phyloP scores from a whole-genome alignment of 106 monocot genomes.

The Chionographis japonica region DNA sequence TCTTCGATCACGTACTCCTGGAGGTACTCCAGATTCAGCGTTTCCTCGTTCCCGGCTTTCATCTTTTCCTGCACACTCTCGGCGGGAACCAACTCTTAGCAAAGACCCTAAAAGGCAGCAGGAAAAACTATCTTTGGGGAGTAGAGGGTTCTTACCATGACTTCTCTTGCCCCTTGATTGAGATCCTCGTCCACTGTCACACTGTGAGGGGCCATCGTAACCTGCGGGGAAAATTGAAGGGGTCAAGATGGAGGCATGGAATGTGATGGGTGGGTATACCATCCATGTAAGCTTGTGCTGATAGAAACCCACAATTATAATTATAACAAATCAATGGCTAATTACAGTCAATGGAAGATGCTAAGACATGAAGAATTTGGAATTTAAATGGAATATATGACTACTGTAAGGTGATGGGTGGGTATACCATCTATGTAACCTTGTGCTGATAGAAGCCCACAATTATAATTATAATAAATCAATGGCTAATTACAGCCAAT shows the following conservation, averaged over 20 bases:
- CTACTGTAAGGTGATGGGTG: too few species aligned
- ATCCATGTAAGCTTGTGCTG: too few species aligned
- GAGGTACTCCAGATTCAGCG: slow-evolving; percentile 35
- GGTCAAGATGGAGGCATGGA: too few species aligned
- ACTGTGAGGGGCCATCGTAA: slow-evolving; percentile 46
- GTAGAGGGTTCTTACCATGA: slow-evolving; percentile 32
- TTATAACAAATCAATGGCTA: too few species aligned
- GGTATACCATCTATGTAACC: too few species aligned
- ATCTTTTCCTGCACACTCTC: slow-evolving; percentile 43
- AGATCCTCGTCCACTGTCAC: slow-evolving; percentile 86
- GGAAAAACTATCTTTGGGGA: not conserved
- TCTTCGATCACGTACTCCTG: slow-evolving; percentile 61
- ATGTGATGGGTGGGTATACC: too few species aligned
- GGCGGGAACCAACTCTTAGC: not conserved
- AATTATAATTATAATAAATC: not conserved
- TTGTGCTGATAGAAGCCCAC: not conserved
- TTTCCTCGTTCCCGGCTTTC: slow-evolving; percentile 34
- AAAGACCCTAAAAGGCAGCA: not conserved
- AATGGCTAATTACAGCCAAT: too few species aligned
- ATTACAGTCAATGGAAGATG: too few species aligned
- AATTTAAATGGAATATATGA: too few species aligned
- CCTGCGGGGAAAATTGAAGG: slow-evolving; percentile 19
- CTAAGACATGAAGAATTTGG: too few species aligned
- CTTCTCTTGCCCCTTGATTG: slow-evolving; percentile 65
- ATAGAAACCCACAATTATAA: not conserved